Conservation (phyloP, 208 protist genomes). For the Spironucleus salmonicida region DNA sequence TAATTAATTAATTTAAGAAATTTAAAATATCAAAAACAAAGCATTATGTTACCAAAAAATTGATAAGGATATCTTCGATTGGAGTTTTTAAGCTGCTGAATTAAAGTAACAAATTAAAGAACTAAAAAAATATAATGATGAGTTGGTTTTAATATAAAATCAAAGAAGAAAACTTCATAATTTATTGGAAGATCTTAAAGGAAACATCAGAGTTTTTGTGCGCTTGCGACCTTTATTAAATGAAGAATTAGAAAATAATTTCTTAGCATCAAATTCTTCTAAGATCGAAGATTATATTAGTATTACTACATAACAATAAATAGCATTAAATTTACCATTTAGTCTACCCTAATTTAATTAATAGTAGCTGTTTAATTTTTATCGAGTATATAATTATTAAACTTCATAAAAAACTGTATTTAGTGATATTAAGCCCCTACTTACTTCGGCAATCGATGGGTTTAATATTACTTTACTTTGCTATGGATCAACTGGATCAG, state of each 20-base stretch:
- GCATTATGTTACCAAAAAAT: too few species aligned
- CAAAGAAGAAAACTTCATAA: conserved; percentile 49
- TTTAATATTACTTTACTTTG: conserved; percentile 60
- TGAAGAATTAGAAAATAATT: conserved; percentile 9
- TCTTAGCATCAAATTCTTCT: not conserved
- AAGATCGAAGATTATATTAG: not conserved
- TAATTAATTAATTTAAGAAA: too few species aligned
- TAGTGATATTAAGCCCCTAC: conserved; percentile 55
- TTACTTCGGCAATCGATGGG: conserved; percentile 61
- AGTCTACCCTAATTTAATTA: too few species aligned
- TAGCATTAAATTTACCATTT: too few species aligned
- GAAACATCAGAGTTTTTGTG: conserved; percentile 64
- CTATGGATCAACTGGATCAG: conserved; percentile 65
- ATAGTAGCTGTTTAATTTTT: conserved; percentile 56
- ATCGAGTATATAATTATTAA: conserved; percentile 49
- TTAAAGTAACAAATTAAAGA: too few species aligned
- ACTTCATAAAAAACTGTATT: conserved; percentile 58
- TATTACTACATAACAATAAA: too few species aligned
- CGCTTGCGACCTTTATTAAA: conserved; percentile 51
- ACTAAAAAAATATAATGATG: too few species aligned
- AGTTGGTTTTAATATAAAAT: conserved; percentile 21
- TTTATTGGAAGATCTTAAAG: conserved; percentile 55
- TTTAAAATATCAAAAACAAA: too few species aligned
- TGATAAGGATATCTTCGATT: too few species aligned
- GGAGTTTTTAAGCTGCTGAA: too few species aligned